phyloP scores from a whole-genome alignment of 129 eudicot genomes.

The Pittosporum tobira region DNA sequence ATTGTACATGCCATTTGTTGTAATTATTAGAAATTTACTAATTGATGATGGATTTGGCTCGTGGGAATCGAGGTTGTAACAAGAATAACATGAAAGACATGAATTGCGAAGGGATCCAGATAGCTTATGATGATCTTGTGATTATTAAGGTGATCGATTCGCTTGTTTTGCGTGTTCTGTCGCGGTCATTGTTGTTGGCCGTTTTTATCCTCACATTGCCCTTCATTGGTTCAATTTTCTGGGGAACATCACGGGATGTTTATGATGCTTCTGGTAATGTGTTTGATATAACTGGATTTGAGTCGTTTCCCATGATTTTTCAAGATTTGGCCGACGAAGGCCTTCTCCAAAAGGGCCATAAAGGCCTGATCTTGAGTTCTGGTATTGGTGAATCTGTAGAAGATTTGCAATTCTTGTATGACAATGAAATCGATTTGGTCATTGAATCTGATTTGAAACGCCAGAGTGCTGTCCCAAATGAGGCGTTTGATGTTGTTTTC shows the following conservation, averaged over 20 bases:
- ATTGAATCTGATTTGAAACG: conserved; percentile 18
- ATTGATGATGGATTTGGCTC: conserved; percentile 27
- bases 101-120: neutral
- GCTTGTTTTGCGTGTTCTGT: conserved; percentile 16
- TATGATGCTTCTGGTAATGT: neutral
- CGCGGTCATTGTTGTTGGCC: conserved; percentile 23
- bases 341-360: conserved; percentile 22
- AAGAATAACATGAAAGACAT: conserved; percentile 1
- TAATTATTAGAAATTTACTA: neutral
- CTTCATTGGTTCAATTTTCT: conserved; percentile 18
- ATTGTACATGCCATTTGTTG: neutral
- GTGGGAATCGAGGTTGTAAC: conserved; percentile 18
- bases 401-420: conserved; percentile 29
- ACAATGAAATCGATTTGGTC: conserved; percentile 32
- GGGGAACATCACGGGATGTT: conserved; percentile 1
- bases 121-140: conserved; percentile 11
- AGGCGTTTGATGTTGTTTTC: conserved; percentile 46
- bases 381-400: conserved; percentile 19
- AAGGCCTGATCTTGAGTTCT: conserved; percentile 24
- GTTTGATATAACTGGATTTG: neutral
- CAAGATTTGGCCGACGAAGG: conserved; percentile 47
- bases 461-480: conserved; percentile 11
- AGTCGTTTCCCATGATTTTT: conserved; percentile 17
- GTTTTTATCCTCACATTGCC: conserved; percentile 25
- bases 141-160: conserved; percentile 21